Evolutionary conservation across 345 rosid genomes (phyloP).

Genomic region (Mangifera indica): DNA sequence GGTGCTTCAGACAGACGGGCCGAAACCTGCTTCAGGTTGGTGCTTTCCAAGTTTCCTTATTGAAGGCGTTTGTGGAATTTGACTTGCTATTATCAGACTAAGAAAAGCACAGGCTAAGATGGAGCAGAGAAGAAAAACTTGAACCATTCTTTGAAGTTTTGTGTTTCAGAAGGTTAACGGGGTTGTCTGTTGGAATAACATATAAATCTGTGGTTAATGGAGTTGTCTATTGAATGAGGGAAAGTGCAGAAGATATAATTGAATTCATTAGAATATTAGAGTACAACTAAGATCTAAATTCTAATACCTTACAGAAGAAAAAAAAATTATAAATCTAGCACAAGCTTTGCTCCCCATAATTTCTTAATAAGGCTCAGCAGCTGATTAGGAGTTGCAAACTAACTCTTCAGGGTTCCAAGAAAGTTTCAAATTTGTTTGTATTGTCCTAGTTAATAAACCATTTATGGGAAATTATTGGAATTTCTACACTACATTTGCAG

Average conservation of each 20-base stretch:
- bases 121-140: slow-evolving; percentile 27
- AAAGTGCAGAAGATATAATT: slow-evolving; percentile 33
- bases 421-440: no score
- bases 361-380: neutral
- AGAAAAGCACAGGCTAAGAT: slow-evolving; percentile 27
- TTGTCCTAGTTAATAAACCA: no score
- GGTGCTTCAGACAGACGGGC: slow-evolving; percentile 32
- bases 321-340: neutral
- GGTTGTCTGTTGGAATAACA: slow-evolving; percentile 36
- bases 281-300: slow-evolving; percentile 34
- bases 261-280: slow-evolving; percentile 32
- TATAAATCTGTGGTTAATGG: slow-evolving; percentile 3
- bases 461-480: neutral
- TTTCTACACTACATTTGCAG: slow-evolving; percentile 18
- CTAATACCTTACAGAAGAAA: neutral
- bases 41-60: slow-evolving; percentile 51
- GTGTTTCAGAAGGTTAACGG: slow-evolving; percentile 7
- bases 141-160: slow-evolving; percentile 27
- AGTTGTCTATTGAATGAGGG: slow-evolving; percentile 38
- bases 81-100: slow-evolving; percentile 32
- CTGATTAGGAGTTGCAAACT: neutral
- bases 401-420: no score
- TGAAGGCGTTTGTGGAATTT: slow-evolving; percentile 17
- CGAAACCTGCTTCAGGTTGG: slow-evolving; percentile 13
- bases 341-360: slow-evolving; percentile 10